Conservation (phyloP, 139 green algal genomes). For the Pseudopediastrum boryanum region DNA sequence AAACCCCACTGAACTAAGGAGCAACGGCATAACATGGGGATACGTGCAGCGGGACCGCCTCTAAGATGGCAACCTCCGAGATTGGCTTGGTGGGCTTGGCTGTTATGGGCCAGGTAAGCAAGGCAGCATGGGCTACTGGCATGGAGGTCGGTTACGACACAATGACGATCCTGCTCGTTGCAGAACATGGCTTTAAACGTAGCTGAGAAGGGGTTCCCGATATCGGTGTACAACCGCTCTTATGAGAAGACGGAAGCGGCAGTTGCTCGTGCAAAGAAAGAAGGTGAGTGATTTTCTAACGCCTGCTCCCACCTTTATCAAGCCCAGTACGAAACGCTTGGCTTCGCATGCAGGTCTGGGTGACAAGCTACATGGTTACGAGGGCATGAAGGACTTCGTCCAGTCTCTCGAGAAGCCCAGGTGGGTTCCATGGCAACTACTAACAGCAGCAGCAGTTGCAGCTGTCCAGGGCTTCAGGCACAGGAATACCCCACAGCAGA, state of each 20-base stretch:
- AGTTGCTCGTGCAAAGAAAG: slow-evolving; percentile 90
- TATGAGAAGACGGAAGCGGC: slow-evolving; percentile 94
- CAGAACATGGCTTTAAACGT: slow-evolving; percentile 99
- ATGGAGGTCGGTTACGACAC: neutral
- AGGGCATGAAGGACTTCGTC: slow-evolving; percentile 95
- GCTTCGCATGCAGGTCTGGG: slow-evolving; percentile 63
- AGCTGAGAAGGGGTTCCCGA: slow-evolving; percentile 97
- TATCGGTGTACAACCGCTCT: slow-evolving; percentile 96
- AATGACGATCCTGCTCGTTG: neutral
- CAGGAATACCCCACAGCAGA: too few relatives aligned
- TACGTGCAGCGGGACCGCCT: slow-evolving; percentile 15
- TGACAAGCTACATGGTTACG: slow-evolving; percentile 87
- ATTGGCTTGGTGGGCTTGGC: slow-evolving; percentile 96
- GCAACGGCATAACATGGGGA: too few relatives aligned
- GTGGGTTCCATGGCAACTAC: slow-evolving; percentile 43
- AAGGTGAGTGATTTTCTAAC: slow-evolving; percentile 63
- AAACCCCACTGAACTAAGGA: neutral
- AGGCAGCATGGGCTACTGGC: neutral
- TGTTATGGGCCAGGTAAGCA: slow-evolving; percentile 97
- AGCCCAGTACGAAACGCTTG: neutral
- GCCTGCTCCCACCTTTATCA: neutral
- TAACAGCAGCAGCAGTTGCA: too few relatives aligned
- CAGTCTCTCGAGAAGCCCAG: slow-evolving; percentile 89
- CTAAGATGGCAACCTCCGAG: slow-evolving; percentile 50
- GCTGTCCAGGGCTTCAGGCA: too few relatives aligned